Evolutionary conservation across 2,329 filamentous ascomycete genomes (phyloP).

Genomic region (Fulvia fulva): DNA sequence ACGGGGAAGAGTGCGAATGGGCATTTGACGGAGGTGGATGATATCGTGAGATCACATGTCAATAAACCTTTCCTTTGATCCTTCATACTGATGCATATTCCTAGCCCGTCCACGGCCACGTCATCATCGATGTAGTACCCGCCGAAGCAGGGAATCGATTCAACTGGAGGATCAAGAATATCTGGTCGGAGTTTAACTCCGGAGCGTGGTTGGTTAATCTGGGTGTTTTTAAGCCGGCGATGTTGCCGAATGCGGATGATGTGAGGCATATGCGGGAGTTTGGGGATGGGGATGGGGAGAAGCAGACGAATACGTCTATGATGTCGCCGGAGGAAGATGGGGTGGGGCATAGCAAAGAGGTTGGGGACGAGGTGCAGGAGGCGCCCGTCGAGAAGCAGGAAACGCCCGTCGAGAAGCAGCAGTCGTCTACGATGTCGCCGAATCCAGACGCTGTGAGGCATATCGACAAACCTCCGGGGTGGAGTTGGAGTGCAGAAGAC

Average conservation of each 20-base stretch:
- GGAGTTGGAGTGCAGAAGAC: too few relatives aligned
- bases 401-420: too few relatives aligned
- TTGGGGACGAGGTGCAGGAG: too few relatives aligned
- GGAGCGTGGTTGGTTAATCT: constrained; percentile 32
- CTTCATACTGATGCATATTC: neutral
- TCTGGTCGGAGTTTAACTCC: constrained; percentile 34
- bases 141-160: constrained; percentile 13
- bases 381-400: too few relatives aligned
- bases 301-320: too few relatives aligned
- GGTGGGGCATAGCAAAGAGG: too few relatives aligned
- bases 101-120: constrained; percentile 22
- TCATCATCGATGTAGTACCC: constrained; percentile 17
- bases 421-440: too few relatives aligned
- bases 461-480: too few relatives aligned
- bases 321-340: too few relatives aligned
- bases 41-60: constrained; percentile 20
- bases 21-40: constrained; percentile 24
- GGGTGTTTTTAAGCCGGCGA: constrained; percentile 22
- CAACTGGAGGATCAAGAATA: constrained; percentile 22
- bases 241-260: constrained; percentile 9
- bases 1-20: constrained; percentile 24
- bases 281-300: neutral
- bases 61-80: neutral
- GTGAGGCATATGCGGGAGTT: constrained; percentile 13
- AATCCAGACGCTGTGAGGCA: too few relatives aligned